phyloP scores from a whole-genome alignment of 192 early-diverging fungal species.

The Neocallimastix lanati region DNA sequence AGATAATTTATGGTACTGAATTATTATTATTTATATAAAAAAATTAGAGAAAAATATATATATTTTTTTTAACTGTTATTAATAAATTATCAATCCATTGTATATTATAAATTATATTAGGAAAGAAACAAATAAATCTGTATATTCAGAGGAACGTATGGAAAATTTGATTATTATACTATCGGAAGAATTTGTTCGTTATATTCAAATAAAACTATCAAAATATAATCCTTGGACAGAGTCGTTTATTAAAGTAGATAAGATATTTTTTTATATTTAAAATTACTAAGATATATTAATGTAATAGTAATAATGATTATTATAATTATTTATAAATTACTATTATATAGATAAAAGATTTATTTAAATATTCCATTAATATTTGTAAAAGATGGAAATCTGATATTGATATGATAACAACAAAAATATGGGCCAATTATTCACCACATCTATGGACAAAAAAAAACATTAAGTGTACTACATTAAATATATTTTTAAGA shows the following conservation, averaged over 20 bases:
- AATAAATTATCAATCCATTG: too few species aligned
- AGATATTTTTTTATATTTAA: too few species aligned
- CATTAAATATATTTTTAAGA: neutral
- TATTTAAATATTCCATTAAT: neutral
- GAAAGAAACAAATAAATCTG: neutral
- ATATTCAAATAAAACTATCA: neutral
- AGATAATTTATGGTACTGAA: neutral
- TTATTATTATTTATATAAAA: neutral
- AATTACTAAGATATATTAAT: too few species aligned
- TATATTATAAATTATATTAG: too few species aligned
- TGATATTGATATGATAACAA: neutral
- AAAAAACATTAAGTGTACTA: neutral
- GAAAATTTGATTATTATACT: neutral
- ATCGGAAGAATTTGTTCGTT: neutral
- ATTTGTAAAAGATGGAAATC: neutral
- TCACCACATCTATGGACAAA: neutral
- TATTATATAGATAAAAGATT: neutral
- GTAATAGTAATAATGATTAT: too few species aligned
- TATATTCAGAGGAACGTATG: neutral
- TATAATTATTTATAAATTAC: too few species aligned
- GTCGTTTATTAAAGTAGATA: neutral
- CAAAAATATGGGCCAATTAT: neutral
- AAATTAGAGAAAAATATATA: too few species aligned
- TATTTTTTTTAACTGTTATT: too few species aligned
- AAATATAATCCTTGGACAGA: neutral